A percentile compares a stretch with the other conserved stretches of the same genome.
These are phyloP conservation scores for Aspergillus leporis DNA, from an alignment of 495 filamentous ascomycete species.

Conservation along the genomic window DNA sequence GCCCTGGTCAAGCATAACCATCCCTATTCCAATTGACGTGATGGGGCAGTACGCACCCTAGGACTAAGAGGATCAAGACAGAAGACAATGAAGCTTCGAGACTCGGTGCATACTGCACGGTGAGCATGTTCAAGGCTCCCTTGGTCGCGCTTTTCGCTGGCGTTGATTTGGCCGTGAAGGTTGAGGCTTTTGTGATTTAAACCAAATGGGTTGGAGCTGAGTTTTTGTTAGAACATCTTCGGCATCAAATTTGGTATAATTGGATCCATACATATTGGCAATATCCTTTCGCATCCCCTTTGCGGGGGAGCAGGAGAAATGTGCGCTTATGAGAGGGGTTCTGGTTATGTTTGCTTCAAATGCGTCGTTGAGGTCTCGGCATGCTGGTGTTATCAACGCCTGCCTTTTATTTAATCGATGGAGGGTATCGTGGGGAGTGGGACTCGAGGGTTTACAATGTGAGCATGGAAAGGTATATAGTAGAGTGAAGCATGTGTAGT, in stretches of 20 bases:
- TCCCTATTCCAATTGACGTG: background rate
- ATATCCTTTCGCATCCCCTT: conserved; percentile 40
- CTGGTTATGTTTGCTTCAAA: conserved; percentile 40
- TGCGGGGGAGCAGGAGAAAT: conserved; percentile 39
- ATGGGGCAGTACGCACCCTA: conserved; percentile 31
- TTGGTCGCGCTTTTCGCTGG: conserved; percentile 48
- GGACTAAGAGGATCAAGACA: conserved; percentile 40
- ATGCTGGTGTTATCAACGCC: background rate
- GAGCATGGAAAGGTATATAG: too few species aligned
- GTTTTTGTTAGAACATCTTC: background rate
- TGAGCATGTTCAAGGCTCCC: conserved; percentile 42
- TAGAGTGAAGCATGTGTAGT: too few species aligned
- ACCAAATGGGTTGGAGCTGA: conserved; percentile 34
- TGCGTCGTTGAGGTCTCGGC: conserved; percentile 31
- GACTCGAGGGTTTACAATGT: too few species aligned
- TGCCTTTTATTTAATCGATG: too few species aligned
- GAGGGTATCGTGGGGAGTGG: too few species aligned
- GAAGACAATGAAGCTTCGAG: conserved; percentile 33
- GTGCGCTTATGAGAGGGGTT: conserved; percentile 35
- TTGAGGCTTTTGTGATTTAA: conserved; percentile 25
- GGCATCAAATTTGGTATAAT: too few species aligned
- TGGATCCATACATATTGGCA: conserved; percentile 35
- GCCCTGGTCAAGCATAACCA: conserved; percentile 10
- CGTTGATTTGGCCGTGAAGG: conserved; percentile 16
- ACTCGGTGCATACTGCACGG: conserved; percentile 33